Evolutionary conservation across 805 yeast species (phyloP).

Genomic region (Schwanniomyces polymorphus): DNA sequence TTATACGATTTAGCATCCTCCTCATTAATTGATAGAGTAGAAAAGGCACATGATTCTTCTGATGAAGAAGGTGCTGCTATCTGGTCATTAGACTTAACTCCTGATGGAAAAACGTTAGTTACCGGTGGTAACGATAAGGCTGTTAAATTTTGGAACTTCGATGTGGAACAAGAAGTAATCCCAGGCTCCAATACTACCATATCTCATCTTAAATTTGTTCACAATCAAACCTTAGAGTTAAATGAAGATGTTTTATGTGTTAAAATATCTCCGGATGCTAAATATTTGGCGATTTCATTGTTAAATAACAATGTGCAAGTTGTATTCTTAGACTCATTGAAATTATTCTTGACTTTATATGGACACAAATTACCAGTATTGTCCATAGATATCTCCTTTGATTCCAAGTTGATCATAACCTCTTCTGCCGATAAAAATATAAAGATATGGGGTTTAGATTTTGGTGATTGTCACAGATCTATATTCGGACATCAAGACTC

Average conservation of each 20-base stretch:
- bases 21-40: conserved; percentile 64
- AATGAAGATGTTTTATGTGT: conserved; percentile 83
- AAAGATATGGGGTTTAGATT: conserved; percentile 97
- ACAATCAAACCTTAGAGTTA: conserved; percentile 79
- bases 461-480: conserved; percentile 98
- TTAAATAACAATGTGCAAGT: conserved; percentile 96
- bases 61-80: conserved; percentile 55
- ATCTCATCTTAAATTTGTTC: conserved; percentile 60
- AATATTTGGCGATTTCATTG: conserved; percentile 76
- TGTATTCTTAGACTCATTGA: conserved; percentile 81
- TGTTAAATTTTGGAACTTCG: conserved; percentile 87
- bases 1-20: conserved; percentile 86
- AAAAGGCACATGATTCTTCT: conserved; percentile 59
- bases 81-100: conserved; percentile 86
- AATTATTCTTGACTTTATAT: conserved; percentile 83
- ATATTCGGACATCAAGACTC: conserved; percentile 97
- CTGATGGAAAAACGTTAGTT: conserved; percentile 80
- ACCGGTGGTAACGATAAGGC: conserved; percentile 94
- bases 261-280: conserved; percentile 76
- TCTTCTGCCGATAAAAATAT: conserved; percentile 97
- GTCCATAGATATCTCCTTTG: conserved; percentile 86
- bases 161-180: conserved; percentile 62
- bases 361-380: conserved; percentile 97
- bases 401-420: conserved; percentile 83
- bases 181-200: conserved; percentile 63